Base-by-base conservation (phyloP, 2,329 filamentous ascomycete genomes). In the Coccinonectria pachysandricola region DNA sequence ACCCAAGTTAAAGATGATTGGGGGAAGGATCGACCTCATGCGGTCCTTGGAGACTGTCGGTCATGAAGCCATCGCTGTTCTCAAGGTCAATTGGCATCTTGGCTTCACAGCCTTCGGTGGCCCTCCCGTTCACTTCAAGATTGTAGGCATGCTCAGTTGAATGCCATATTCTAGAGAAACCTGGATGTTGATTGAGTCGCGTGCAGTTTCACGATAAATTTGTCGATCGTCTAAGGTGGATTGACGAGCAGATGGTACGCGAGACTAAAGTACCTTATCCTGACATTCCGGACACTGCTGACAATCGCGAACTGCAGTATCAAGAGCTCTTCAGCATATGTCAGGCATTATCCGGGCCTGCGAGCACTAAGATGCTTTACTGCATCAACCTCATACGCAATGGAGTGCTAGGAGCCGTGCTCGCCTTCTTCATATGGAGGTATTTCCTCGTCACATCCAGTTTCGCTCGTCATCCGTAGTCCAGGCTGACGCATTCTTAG, bases 321-420 rank as follows among this genome's bases (percentile, higher is more conserved):
- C 73, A 79, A 50, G 78, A 83, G 44, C 62, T 83, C 2, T 83
- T 84, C 50, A 75, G 71, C 16, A 53, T 83, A 26, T 73, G 65
- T 25, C 77, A 83, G 52, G 71, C 71, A 2, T 59, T 82, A 8
- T 72, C 71, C 0, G 78, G 78, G 0, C 79, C 78, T 0, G 77
- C 44, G 0, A 77, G 70, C 39, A 82, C 78, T 4, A 83, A 83
- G 50, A 77, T 83, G 68, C 48, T 71, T 0, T 82, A 79, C 39
- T 78, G 69, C 37, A 71, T 83, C 21, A 71, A 74, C 19, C 50
- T 79, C 11, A 65, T 82, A 7, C 75, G 73, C 33, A 65, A 65
- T 8, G 77, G 77, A 0, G 56, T 77, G 4, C 28, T 68, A 3
- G 55, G 65, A 0, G 78, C 75, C 0, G 6, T 79, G 2, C 36